Evolutionary conservation across 352 stramenopile species (phyloP), one percentile per base, ranked within the genome.

Genomic region (Thraustochytrium striatum): DNA sequence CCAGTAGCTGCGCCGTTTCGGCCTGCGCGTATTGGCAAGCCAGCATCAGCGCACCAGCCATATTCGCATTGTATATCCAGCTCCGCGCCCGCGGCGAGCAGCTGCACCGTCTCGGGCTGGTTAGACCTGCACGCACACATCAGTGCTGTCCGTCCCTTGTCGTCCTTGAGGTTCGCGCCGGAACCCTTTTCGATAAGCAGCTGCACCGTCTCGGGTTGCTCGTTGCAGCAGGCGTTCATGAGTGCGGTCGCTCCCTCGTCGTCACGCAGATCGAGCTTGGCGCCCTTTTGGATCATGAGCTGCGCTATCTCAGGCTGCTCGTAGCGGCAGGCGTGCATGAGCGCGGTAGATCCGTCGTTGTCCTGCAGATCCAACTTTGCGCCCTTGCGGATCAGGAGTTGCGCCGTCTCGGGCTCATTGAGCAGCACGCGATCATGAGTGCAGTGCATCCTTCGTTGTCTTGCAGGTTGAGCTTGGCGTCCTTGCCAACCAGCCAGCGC

Each of bases 41-140:
- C 8, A 61, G 69, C 62, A 72, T 72, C 32, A 72, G 62, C 28
- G 62, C 62, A 7, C 44, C 8, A 75, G 5, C 62, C 62, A 8
- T 38, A 1, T 5, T 11, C 19, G 32, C 28, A 13, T 25, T 72
- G 62, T 16, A 16, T 19, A n/a, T 69, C 58, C 16, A 69, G 58
- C 33, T 69, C 33, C n/a, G 58, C 58, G 30, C 58, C 33, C 58
- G 41, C 58, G 5, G 43, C 30, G 38, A 69, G 58, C 0, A 58
- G n/a, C 25, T n/a, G n/a, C 21, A 30, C 58, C 8, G 25, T 69
- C 8, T 61, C 58, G 1, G 2, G 16, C 19, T 39, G 25, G 32
- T 28, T 25, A 16, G 19, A 25, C 21, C 28, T 16, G 1, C 57
- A 30, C 28, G 58, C 58, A 28, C 38, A 21, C 25, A 69, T 50